Evolutionary conservation across 2,329 filamentous ascomycete species (phyloP), one percentile per base, ranked within the genome.

Genomic region (Penicillium sp.): DNA sequence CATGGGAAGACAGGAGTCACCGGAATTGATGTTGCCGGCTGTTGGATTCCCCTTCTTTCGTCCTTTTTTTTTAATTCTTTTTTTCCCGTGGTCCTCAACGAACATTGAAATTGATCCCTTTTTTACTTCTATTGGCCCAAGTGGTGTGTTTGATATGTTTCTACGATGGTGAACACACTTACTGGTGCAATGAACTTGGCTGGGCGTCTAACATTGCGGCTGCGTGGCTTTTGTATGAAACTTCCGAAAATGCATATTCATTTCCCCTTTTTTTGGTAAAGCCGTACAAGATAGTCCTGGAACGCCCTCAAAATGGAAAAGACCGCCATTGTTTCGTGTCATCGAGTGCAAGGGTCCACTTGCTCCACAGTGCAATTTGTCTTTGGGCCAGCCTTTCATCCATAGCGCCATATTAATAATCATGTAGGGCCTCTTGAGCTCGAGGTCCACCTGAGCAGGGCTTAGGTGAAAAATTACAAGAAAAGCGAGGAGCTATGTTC

Each of bases 71-170:
- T 23, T 3, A 23, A 53, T 56, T 53, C 61, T 56, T 29, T 51
- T 39, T 49, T 46, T 47, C 48, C 47, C 55, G 49, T 64, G 55
- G 50, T 53, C 46, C 52, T 53, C 58, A 49, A 60, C 48, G 57
- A 63, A 66, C 58, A 49, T 59, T 47, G 57, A 63, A 66, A 67
- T 66, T 66, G 60, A 62, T 61, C 55, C 39, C 57, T 57, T 53
- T 56, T 52, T 54, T 53, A 56, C 8, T 57, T 47, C 51, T 51
- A 58, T 61, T 57, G 53, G 53, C 54, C 52, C 57, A 55, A 54
- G 51, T 42, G 57, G 55, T 57, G 51, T 55, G 58, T 51, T 56
- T 57, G 44, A 54, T 65, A 51, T 57, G 51, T 51, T 56, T 57
- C 45, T 32, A 44, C 47, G 48, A 40, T 58, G 43, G 54, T 50